These are phyloP conservation scores for Podospora australis DNA, from an alignment of 495 filamentous ascomycete species.

Conservation along the genomic window DNA sequence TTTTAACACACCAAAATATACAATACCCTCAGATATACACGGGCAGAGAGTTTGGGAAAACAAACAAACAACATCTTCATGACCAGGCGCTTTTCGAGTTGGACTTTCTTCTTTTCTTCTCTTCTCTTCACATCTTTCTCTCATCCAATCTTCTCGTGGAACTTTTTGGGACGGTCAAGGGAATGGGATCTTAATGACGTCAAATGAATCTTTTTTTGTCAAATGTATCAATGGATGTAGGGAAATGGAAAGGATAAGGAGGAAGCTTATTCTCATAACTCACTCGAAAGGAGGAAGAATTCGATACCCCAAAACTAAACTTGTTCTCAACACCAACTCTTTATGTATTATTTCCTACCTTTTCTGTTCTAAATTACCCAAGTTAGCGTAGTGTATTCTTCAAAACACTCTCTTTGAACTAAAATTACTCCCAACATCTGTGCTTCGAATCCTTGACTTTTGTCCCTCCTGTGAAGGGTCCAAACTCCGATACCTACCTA, in stretches of 20 bases:
- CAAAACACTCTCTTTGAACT: too few relatives aligned
- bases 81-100: constrained; percentile 1
- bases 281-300: neutral
- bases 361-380: too few relatives aligned
- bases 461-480: too few relatives aligned
- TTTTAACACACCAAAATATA: neutral
- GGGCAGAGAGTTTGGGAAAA: neutral
- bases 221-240: too few relatives aligned
- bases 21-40: neutral
- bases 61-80: neutral
- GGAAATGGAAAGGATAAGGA: neutral
- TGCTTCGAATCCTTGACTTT: too few relatives aligned
- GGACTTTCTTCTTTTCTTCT: constrained; percentile 8
- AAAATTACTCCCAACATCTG: too few relatives aligned
- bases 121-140: constrained; percentile 6
- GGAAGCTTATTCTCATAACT: neutral
- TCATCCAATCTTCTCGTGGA: neutral
- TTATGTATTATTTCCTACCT: too few relatives aligned
- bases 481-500: too few relatives aligned
- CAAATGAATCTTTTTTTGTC: neutral
- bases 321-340: constrained; percentile 9
- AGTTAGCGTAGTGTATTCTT: too few relatives aligned
- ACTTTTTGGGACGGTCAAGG: neutral
- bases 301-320: neutral
- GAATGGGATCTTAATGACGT: constrained; percentile 1